Evolutionary conservation across 768 basidiomycete species (phyloP).

Genomic region (Russula compacta): DNA sequence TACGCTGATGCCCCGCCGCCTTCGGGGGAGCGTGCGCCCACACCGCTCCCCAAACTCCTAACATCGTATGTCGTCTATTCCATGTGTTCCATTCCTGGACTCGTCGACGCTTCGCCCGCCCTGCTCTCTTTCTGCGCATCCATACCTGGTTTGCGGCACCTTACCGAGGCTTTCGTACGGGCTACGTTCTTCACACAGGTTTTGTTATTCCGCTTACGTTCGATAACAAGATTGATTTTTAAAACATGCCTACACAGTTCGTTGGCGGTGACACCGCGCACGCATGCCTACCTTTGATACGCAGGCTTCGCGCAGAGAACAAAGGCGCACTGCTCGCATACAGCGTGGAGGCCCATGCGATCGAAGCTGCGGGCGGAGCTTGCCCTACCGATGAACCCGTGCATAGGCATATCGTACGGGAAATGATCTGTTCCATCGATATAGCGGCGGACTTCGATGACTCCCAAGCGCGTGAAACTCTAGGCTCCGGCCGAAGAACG

Average conservation of each 20-base stretch:
- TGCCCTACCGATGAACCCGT: slow-evolving; percentile 26
- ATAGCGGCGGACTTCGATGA: slow-evolving; percentile 79
- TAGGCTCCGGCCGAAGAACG: slow-evolving; percentile 41
- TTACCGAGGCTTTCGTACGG: slow-evolving; percentile 63
- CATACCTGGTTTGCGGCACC: slow-evolving; percentile 47
- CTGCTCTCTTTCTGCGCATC: slow-evolving; percentile 51
- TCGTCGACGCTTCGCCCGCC: slow-evolving; percentile 69
- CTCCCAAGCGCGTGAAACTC: slow-evolving; percentile 11
- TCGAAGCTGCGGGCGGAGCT: slow-evolving; percentile 33
- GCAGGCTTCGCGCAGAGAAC: slow-evolving; percentile 50
- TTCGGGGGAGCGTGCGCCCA: slow-evolving; percentile 8
- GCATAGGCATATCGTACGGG: slow-evolving; percentile 59
- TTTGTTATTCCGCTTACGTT: slow-evolving; percentile 24
- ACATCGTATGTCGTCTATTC: slow-evolving; percentile 78
- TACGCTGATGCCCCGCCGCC: slow-evolving; percentile 22
- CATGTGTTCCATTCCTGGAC: slow-evolving; percentile 62
- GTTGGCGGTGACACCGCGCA: slow-evolving; percentile 81
- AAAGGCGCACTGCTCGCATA: slow-evolving; percentile 76
- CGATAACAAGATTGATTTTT: neutral
- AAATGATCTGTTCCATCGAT: slow-evolving; percentile 70
- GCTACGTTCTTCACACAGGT: slow-evolving; percentile 84
- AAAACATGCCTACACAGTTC: slow-evolving; percentile 40
- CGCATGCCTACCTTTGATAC: slow-evolving; percentile 56
- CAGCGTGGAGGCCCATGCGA: slow-evolving; percentile 75
- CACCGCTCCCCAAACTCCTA: slow-evolving; percentile 34